Percentiles rank a stretch among this genome's conserved stretches.
These are phyloP conservation scores for Microthyrium microscopicum DNA, from an alignment of 2,329 filamentous ascomycete species.

Conservation along the genomic window DNA sequence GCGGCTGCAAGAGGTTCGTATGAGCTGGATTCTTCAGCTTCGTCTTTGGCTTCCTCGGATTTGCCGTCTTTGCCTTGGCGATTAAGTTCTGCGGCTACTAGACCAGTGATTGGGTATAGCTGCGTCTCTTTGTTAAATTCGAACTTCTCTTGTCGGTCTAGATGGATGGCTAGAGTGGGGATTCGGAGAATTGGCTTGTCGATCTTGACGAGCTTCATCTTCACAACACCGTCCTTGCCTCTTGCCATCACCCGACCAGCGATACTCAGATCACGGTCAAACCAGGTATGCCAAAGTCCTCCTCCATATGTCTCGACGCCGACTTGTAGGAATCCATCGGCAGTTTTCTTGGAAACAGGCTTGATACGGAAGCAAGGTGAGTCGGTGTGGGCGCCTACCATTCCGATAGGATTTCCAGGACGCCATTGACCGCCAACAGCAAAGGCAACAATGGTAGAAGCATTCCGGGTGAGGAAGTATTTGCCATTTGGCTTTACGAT, in stretches of 20 bases:
- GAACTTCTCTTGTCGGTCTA: slow-evolving; percentile 73
- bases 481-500: slow-evolving; percentile 72
- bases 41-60: slow-evolving; percentile 28
- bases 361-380: slow-evolving; percentile 85
- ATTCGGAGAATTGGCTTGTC: slow-evolving; percentile 82
- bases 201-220: slow-evolving; percentile 76
- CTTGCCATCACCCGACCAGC: slow-evolving; percentile 77
- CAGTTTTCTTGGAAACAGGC: slow-evolving; percentile 78
- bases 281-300: slow-evolving; percentile 96
- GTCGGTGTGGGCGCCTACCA: slow-evolving; percentile 93
- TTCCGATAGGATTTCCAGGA: slow-evolving; percentile 75
- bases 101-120: slow-evolving; percentile 79
- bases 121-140: slow-evolving; percentile 95
- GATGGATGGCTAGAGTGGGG: slow-evolving; percentile 84
- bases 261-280: slow-evolving; percentile 83
- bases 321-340: slow-evolving; percentile 78
- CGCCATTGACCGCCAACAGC: slow-evolving; percentile 82
- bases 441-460: slow-evolving; percentile 82
- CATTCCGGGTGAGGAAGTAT: slow-evolving; percentile 91
- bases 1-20: slow-evolving; percentile 65
- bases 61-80: slow-evolving; percentile 41
- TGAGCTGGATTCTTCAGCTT: slow-evolving; percentile 18
- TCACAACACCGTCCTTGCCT: slow-evolving; percentile 54
- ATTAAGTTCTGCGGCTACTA: slow-evolving; percentile 80
- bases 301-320: slow-evolving; percentile 95